Evolutionary conservation across 139 green algal species (phyloP), one percentile per base, ranked within the genome.

Genomic region (Volvox africanus): DNA sequence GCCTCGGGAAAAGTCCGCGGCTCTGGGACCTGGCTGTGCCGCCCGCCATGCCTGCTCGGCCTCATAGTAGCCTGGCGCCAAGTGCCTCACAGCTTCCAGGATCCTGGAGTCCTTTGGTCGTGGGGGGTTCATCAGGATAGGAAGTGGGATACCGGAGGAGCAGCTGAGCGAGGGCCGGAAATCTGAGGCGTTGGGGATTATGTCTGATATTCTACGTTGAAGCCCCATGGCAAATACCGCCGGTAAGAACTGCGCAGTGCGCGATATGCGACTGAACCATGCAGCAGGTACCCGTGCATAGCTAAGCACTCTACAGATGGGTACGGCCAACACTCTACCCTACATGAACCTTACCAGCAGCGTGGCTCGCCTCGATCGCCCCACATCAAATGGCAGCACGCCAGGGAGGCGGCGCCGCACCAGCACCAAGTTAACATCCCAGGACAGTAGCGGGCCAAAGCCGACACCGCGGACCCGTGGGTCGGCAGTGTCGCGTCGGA

Each of bases 371-470:
- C 50, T 28, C n/a, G 24, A 11, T 1, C 21, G 69, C 21, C 30
- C 32, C 11, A 24, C 73, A 14, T 32, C 87, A 6, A 67, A 91
- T 11, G 87, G 87, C 87, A 91, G 87, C 21, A 75, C 87, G 12
- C 87, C 87, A 21, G 76, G 76, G 76, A 91, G 76, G 2, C 87
- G 87, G 2, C 87, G 61, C 87, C 77, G 61, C 61, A 86, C 76
- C 33, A 91, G 87, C 32, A 24, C 13, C 17, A 86, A 19, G 55
- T 78, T 13, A 0, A 86, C 28, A 32, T 91, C 87, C 2, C 61
- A 91, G 24, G 87, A 91, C 87, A 91, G 76, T 61, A 79, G 55
- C 61, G 87, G 87, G 0, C 87, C 87, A 33, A 91, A 91, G 87
- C 76, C 87, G 14, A 35, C 18, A 55, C 80, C 37, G 26, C 55